phyloP scores from a whole-genome alignment of 2,329 filamentous ascomycete genomes.

The Trichoderma atroviride region DNA sequence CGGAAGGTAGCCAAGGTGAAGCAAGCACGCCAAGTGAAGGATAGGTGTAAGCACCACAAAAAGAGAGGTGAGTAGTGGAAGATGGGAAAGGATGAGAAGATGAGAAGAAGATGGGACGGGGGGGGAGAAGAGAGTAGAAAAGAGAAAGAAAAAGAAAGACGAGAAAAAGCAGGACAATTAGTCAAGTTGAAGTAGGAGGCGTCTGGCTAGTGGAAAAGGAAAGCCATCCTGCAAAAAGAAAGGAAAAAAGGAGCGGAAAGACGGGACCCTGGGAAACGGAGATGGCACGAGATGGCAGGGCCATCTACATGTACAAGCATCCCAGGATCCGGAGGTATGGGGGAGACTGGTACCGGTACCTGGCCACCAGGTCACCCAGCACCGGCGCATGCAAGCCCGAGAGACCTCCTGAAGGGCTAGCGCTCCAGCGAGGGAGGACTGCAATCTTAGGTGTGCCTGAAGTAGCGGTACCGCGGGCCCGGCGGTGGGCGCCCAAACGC shows the following conservation, averaged over 20 bases:
- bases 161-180: slow-evolving; percentile 17
- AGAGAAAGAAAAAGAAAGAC: slow-evolving; percentile 23
- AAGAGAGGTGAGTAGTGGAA: not conserved
- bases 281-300: slow-evolving; percentile 30
- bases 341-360: slow-evolving; percentile 2
- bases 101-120: not conserved
- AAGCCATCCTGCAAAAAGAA: slow-evolving; percentile 21
- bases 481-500: slow-evolving; percentile 21
- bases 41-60: not conserved
- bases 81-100: not conserved
- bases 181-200: slow-evolving; percentile 24
- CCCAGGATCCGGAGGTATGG: slow-evolving; percentile 23
- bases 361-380: slow-evolving; percentile 19
- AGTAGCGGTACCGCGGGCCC: slow-evolving; percentile 22
- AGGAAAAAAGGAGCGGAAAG: slow-evolving; percentile 26
- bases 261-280: slow-evolving; percentile 27
- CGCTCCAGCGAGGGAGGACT: slow-evolving; percentile 25
- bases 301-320: slow-evolving; percentile 8
- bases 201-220: slow-evolving; percentile 24
- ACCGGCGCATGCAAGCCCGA: slow-evolving; percentile 25
- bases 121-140: slow-evolving; percentile 22
- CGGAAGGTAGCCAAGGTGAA: not conserved
- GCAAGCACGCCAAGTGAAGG: slow-evolving; percentile 22
- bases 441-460: slow-evolving; percentile 26
- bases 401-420: slow-evolving; percentile 27